A percentile compares a stretch with the other conserved stretches of the same genome.
Evolutionary conservation across 176 grass and related monocot genomes (phyloP).

Genomic region (Pontederia paniculata): DNA sequence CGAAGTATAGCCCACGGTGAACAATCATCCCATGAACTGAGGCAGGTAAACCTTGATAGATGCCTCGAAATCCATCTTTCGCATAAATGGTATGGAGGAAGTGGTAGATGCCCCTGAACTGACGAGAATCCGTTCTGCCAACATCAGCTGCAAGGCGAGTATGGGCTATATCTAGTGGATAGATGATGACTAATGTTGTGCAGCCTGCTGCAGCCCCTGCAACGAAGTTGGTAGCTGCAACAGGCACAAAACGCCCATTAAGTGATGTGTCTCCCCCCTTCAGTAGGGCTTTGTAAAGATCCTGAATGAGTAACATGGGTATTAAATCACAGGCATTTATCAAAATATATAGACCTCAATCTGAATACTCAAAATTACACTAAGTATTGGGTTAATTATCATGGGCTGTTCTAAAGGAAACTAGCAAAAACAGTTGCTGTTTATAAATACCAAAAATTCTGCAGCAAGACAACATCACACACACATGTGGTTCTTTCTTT

Average conservation of each 20-base stretch:
- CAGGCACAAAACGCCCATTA: conserved; percentile 37
- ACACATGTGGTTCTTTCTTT: too few relatives aligned
- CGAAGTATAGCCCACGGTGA: conserved; percentile 89
- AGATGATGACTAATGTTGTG: conserved; percentile 86
- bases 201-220: conserved; percentile 85
- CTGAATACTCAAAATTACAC: too few relatives aligned
- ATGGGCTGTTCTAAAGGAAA: too few relatives aligned
- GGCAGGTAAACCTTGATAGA: conserved; percentile 68
- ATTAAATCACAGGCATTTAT: not conserved
- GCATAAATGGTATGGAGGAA: conserved; percentile 80
- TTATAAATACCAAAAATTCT: too few relatives aligned
- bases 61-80: conserved; percentile 63
- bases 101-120: conserved; percentile 85
- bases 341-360: not conserved
- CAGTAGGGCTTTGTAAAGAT: conserved; percentile 63
- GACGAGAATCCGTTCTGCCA: conserved; percentile 50
- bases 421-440: too few relatives aligned
- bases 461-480: too few relatives aligned
- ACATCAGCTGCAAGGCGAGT: conserved; percentile 88
- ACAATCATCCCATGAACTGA: conserved; percentile 80
- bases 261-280: conserved; percentile 34
- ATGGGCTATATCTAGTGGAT: conserved; percentile 91
- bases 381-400: too few relatives aligned
- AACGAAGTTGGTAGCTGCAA: conserved; percentile 67
- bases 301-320: conserved; percentile 36